A percentile compares a stretch with the other conserved stretches of the same genome.
Evolutionary conservation across 2,329 filamentous ascomycete genomes (phyloP).

Genomic region (Fusarium tricinctum): DNA sequence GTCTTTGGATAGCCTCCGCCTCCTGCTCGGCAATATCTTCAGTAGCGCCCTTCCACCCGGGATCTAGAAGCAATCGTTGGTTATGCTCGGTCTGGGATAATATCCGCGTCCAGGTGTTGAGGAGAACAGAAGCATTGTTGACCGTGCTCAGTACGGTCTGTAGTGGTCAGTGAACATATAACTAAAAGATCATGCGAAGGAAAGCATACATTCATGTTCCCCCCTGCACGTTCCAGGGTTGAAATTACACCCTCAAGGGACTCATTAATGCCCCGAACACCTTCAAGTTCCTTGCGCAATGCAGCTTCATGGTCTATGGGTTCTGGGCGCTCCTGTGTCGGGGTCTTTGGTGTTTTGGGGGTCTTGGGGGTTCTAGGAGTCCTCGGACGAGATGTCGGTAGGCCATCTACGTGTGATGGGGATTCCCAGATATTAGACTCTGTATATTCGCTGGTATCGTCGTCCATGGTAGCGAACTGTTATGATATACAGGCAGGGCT

Average conservation of each 20-base stretch:
- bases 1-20: constrained; percentile 79
- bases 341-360: constrained; percentile 64
- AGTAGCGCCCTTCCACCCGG: constrained; percentile 88
- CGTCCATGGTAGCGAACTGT: constrained; percentile 57
- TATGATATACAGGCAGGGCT: not conserved
- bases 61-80: constrained; percentile 89
- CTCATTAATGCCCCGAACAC: constrained; percentile 87
- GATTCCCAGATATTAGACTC: constrained; percentile 66
- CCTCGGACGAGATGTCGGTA: constrained; percentile 51
- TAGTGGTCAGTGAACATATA: constrained; percentile 33
- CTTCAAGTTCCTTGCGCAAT: constrained; percentile 83
- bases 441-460: constrained; percentile 60
- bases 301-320: constrained; percentile 78
- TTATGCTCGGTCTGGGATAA: constrained; percentile 98
- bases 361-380: constrained; percentile 58
- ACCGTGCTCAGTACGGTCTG: constrained; percentile 88
- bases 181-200: not conserved
- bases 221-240: constrained; percentile 78
- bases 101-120: constrained; percentile 96
- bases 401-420: constrained; percentile 54
- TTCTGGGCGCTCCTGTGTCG: constrained; percentile 59
- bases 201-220: constrained; percentile 78
- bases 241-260: constrained; percentile 84
- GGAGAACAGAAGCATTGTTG: constrained; percentile 85
- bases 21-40: constrained; percentile 90